phyloP scores from a whole-genome alignment of 1,284 basidiomycete genomes.

The Phellopilus nigrolimitatus region DNA sequence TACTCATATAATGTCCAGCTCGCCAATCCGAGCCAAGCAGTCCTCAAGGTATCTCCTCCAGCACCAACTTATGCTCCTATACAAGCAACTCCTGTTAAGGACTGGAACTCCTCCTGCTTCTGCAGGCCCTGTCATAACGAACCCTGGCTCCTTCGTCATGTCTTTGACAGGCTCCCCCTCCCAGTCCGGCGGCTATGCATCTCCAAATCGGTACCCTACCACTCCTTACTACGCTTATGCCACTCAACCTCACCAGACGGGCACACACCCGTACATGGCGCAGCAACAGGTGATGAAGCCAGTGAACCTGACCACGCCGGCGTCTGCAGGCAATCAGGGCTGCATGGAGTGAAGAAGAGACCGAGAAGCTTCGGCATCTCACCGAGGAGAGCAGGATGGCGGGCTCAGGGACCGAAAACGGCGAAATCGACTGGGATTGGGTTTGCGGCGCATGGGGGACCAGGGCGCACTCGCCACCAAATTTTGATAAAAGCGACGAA shows the following conservation, averaged over 20 bases:
- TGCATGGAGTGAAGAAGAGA: constrained; percentile 72
- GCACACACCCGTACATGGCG: constrained; percentile 18
- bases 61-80: constrained; percentile 28
- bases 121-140: constrained; percentile 48
- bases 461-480: constrained; percentile 69
- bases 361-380: constrained; percentile 56
- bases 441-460: constrained; percentile 67
- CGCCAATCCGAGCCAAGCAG: constrained; percentile 62
- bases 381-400: constrained; percentile 56
- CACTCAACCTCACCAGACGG: constrained; percentile 19
- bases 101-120: constrained; percentile 25
- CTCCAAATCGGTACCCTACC: constrained; percentile 44
- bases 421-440: constrained; percentile 74
- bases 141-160: constrained; percentile 66
- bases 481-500: constrained; percentile 72
- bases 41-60: constrained; percentile 55
- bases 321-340: constrained; percentile 47
- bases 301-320: constrained; percentile 22
- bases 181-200: constrained; percentile 34
- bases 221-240: constrained; percentile 53
- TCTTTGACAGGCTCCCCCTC: constrained; percentile 39
- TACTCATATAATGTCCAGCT: constrained; percentile 40
- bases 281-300: constrained; percentile 21
- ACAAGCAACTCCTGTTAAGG: constrained; percentile 25
- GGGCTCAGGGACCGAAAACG: constrained; percentile 31